Evolutionary conservation across 352 stramenopile species (phyloP).

Genomic region (Lagenidium giganteum): DNA sequence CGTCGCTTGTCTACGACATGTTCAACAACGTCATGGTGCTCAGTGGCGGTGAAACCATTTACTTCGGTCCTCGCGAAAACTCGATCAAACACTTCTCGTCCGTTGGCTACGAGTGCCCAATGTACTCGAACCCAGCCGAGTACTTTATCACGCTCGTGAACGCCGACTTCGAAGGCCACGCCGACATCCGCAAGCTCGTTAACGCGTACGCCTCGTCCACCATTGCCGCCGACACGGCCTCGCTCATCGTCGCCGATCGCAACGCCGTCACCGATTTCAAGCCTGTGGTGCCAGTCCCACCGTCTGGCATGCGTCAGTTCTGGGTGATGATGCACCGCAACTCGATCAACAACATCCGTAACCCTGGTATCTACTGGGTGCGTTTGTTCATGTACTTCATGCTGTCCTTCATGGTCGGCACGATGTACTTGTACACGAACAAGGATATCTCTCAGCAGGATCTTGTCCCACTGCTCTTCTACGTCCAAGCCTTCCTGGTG

Average conservation of each 20-base stretch:
- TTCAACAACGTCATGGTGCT: conserved; percentile 60
- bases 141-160: conserved; percentile 31
- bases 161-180: conserved; percentile 31
- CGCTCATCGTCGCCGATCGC: neutral
- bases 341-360: conserved; percentile 56
- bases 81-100: conserved; percentile 15
- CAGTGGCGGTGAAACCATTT: conserved; percentile 66
- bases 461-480: conserved; percentile 68
- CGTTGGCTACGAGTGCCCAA: conserved; percentile 19
- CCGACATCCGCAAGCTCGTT: conserved; percentile 10
- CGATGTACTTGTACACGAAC: conserved; percentile 65
- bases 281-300: conserved; percentile 1
- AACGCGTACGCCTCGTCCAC: conserved; percentile 1
- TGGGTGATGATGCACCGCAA: conserved; percentile 44
- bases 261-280: neutral
- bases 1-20: conserved; percentile 48
- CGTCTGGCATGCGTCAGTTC: conserved; percentile 36
- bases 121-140: conserved; percentile 33
- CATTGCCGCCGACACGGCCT: neutral
- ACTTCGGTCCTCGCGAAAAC: conserved; percentile 47
- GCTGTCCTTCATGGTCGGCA: conserved; percentile 61
- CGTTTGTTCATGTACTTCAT: conserved; percentile 68
- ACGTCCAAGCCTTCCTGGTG: conserved; percentile 82
- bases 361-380: conserved; percentile 66
- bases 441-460: conserved; percentile 32